These are phyloP conservation scores for Penicillium ochrochloron DNA, from an alignment of 495 filamentous ascomycete genomes.

Conservation along the genomic window DNA sequence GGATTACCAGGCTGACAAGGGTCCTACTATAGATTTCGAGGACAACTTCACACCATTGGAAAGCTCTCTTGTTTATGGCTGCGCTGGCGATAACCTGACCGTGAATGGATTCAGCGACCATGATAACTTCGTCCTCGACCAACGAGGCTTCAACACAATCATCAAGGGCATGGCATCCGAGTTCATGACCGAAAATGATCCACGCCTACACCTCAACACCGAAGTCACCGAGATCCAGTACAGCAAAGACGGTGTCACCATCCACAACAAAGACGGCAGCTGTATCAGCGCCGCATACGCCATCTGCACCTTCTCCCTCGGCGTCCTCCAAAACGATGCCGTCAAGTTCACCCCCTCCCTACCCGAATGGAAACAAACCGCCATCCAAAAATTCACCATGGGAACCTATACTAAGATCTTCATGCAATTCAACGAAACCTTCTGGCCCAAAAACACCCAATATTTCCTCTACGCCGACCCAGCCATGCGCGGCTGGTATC, in stretches of 20 bases:
- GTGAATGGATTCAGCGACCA: conserved; percentile 55
- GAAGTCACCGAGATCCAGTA: conserved; percentile 53
- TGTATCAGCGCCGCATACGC: conserved; percentile 66
- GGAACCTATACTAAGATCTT: conserved; percentile 82
- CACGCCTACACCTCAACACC: conserved; percentile 62
- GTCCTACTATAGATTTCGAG: conserved; percentile 55
- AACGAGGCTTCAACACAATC: conserved; percentile 66
- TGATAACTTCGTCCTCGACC: conserved; percentile 71
- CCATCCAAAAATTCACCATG: conserved; percentile 70
- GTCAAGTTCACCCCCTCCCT: conserved; percentile 64
- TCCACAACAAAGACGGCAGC: conserved; percentile 57
- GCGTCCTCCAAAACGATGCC: conserved; percentile 67
- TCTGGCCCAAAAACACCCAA: conserved; percentile 69
- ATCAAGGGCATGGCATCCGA: conserved; percentile 64
- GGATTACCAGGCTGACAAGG: conserved; percentile 17
- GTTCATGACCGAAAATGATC: conserved; percentile 60
- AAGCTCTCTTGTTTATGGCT: conserved; percentile 50
- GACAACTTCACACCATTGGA: conserved; percentile 52
- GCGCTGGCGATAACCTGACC: conserved; percentile 51
- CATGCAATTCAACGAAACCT: conserved; percentile 70
- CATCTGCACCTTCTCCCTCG: conserved; percentile 65
- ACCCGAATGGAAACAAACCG: conserved; percentile 68
- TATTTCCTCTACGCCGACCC: conserved; percentile 76
- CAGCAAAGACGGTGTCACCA: conserved; percentile 55
- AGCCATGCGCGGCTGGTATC: conserved; percentile 66